Conservation (phyloP, 176 grass and related monocot genomes). For the Paspalum notatum region DNA sequence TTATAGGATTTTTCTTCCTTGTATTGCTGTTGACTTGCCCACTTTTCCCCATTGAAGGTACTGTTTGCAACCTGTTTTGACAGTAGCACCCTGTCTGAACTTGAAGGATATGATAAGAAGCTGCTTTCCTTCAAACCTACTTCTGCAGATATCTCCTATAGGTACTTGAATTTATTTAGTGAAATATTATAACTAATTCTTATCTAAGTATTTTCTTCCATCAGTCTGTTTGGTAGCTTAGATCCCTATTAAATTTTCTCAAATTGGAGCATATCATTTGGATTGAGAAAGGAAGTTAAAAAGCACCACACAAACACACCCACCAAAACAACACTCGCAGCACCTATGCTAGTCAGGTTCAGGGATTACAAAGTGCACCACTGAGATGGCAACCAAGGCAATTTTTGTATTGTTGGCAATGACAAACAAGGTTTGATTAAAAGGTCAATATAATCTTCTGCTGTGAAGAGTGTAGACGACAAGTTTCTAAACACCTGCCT, state of each 20-base stretch:
- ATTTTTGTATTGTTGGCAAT: conserved; percentile 17
- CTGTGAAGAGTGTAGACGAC: neutral
- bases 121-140: conserved; percentile 75
- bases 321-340: neutral
- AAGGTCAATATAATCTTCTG: conserved; percentile 16
- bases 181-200: neutral
- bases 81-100: conserved; percentile 55
- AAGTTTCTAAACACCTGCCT: conserved; percentile 7
- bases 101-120: conserved; percentile 75
- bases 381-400: neutral
- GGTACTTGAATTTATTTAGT: conserved; percentile 46
- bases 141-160: conserved; percentile 85
- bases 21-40: conserved; percentile 12
- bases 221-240: conserved; percentile 24
- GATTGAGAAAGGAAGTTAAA: neutral
- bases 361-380: neutral
- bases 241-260: neutral
- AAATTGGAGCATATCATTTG: conserved; percentile 5
- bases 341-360: neutral
- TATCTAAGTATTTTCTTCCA: neutral
- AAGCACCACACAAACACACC: neutral
- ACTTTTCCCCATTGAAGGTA: conserved; percentile 54
- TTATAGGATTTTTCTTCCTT: conserved; percentile 22
- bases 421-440: neutral
- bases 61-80: conserved; percentile 97